Conservation (phyloP, 805 yeast genomes). For the Kodamaea hsintzibuensis region DNA sequence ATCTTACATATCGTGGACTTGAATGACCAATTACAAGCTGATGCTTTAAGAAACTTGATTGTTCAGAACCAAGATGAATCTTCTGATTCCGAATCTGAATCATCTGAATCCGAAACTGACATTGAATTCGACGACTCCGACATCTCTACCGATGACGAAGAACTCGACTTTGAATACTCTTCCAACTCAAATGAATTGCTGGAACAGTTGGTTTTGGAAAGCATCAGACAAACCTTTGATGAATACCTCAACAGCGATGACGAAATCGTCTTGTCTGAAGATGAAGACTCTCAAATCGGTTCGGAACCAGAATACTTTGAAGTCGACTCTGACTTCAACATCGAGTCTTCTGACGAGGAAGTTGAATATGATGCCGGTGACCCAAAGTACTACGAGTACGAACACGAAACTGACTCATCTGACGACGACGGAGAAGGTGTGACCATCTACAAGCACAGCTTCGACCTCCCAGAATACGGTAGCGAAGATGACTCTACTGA, state of each 20-base stretch:
- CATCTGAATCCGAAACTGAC: slow-evolving; percentile 17
- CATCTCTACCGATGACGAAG: slow-evolving; percentile 15
- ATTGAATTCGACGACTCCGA: slow-evolving; percentile 12
- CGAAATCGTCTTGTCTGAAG: slow-evolving; percentile 22
- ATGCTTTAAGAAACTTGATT: slow-evolving; percentile 27
- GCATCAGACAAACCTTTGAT: slow-evolving; percentile 36
- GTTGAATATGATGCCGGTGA: slow-evolving; percentile 21
- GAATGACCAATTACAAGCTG: slow-evolving; percentile 40
- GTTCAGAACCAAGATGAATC: slow-evolving; percentile 8
- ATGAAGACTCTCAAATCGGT: slow-evolving; percentile 19
- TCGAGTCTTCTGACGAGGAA: slow-evolving; percentile 22
- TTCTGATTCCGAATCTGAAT: slow-evolving; percentile 13
- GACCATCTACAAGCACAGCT: slow-evolving; percentile 43
- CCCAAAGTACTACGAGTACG: slow-evolving; percentile 22
- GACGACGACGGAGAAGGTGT: slow-evolving; percentile 45
- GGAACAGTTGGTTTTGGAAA: slow-evolving; percentile 38
- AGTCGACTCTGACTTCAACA: slow-evolving; percentile 30
- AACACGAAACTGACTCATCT: slow-evolving; percentile 28
- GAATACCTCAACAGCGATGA: slow-evolving; percentile 34
- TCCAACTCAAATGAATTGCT: slow-evolving; percentile 29
- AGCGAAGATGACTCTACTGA: slow-evolving; percentile 39
- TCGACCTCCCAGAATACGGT: slow-evolving; percentile 37
- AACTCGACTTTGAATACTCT: slow-evolving; percentile 17
- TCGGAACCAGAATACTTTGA: slow-evolving; percentile 28
- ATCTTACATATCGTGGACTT: slow-evolving; percentile 24